Base-by-base conservation (phyloP, 371 early-diverging fungal species). In the Saksenaea oblongispora region DNA sequence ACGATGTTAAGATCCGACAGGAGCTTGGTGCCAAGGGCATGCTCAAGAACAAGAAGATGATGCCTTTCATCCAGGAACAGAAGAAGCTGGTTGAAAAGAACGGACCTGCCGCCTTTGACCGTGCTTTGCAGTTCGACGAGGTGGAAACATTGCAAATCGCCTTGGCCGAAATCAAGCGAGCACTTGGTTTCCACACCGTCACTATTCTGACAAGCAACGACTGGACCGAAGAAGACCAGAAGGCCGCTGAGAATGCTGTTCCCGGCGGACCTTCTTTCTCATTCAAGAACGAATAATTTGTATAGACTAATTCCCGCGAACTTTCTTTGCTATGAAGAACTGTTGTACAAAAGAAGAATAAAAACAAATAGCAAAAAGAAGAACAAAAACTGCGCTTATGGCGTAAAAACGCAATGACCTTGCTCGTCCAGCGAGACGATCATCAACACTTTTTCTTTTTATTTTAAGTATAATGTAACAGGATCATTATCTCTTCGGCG, bases 31-130 rank as follows among this genome's bases (percentile, higher is more conserved):
- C 83, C 56, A 80, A 80, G 66, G 95, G 93, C 35, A 67, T 97
- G 73, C 80, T 91, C 70, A 94, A 93, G 85, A 92, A 97, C 80
- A 97, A 96, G 84, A 89, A 90, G 73, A 87, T 88, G 27, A 96
- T 96, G 95, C 96, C 97, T 22, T 98, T 97, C 75, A 86, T 95
- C 26, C 87, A 91, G 65, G 89, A 91, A 59, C 79, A 79, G 64
- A 82, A 82, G 91, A 93, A 91, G 77, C 75, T 80, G 54, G 90
- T 94, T 22, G 83, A 80, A 35, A 80, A 73, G 31, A 66, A 70
- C 7, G 96, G 97, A 1, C 71, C 86, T 1, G 61, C 74, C 3
- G 97, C 91, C 1, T 93, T 98, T 62, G 85, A 94, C 68, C 91
- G 95, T 56, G 75, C 87, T 4, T 78, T 96, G 63, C 69, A 63